These are phyloP conservation scores for Pinguiococcus pyrenoidosus DNA, from an alignment of 108 stramenopile species.

Conservation along the genomic window DNA sequence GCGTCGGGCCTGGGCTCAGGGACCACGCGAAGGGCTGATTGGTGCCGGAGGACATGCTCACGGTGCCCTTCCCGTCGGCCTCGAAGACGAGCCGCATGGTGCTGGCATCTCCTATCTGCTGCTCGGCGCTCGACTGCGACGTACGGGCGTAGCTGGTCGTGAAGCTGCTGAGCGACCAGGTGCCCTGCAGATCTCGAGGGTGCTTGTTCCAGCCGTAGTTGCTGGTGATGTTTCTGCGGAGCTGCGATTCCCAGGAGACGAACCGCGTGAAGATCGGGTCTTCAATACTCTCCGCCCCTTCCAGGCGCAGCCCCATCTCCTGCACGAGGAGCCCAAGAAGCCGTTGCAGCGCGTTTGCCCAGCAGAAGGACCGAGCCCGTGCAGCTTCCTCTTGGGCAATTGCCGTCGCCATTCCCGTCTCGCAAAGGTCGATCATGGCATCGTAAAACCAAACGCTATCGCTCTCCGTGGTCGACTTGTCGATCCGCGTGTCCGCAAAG, in stretches of 20 bases:
- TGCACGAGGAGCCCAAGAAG: constrained; percentile 9
- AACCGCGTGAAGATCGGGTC: constrained; percentile 3
- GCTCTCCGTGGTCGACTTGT: not conserved
- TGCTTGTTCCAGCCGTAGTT: constrained; percentile 9
- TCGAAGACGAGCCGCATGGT: no score
- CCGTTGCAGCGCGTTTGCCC: not conserved
- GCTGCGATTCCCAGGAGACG: constrained; percentile 12
- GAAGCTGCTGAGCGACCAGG: constrained; percentile 11
- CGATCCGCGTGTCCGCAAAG: not conserved
- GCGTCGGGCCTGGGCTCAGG: constrained; percentile 17
- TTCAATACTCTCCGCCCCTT: not conserved
- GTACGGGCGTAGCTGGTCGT: no score
- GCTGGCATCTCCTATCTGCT: no score
- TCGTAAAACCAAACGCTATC: not conserved
- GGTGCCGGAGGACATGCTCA: no score
- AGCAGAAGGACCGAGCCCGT: not conserved
- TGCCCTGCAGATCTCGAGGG: constrained; percentile 9
- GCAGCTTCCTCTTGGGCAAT: not conserved
- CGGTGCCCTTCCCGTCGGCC: no score
- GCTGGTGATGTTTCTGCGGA: constrained; percentile 12
- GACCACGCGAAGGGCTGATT: constrained; percentile 11
- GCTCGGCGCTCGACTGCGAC: no score
- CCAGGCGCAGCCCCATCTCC: constrained; percentile 15
- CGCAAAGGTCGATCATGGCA: not conserved
- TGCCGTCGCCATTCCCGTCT: not conserved